Conservation (phyloP, 1,139 yeast species). For the Chernovozyma aurita region DNA sequence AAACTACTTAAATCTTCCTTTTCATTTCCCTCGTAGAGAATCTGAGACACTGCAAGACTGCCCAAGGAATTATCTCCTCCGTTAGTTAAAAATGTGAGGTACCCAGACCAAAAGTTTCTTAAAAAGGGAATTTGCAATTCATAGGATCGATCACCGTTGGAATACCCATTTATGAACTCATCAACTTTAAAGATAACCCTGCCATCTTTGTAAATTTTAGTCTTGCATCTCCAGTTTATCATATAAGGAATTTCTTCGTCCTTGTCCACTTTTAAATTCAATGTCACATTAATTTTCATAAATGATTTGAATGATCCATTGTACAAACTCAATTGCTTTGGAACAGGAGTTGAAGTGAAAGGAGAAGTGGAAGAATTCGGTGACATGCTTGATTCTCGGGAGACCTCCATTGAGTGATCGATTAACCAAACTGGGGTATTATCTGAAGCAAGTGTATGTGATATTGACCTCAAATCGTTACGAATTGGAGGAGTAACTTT, state of each 20-base stretch:
- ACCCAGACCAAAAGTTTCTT: slow-evolving; percentile 39
- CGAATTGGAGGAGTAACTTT: slow-evolving; percentile 1
- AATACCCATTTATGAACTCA: slow-evolving; percentile 36
- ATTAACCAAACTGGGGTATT: slow-evolving; percentile 10
- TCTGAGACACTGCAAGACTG: slow-evolving; percentile 24
- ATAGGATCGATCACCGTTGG: slow-evolving; percentile 13
- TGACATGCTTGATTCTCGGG: slow-evolving; percentile 3
- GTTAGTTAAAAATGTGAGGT: slow-evolving; percentile 30
- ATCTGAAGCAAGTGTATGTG: slow-evolving; percentile 1
- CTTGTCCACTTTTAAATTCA: slow-evolving; percentile 3
- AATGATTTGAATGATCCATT: slow-evolving; percentile 27
- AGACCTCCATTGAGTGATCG: slow-evolving; percentile 3
- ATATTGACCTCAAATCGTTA: slow-evolving; percentile 5
- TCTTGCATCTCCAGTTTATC: slow-evolving; percentile 32
- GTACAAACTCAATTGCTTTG: slow-evolving; percentile 18
- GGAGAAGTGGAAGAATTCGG: slow-evolving; percentile 11
- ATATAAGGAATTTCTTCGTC: slow-evolving; percentile 12
- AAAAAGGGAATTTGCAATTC: slow-evolving; percentile 37
- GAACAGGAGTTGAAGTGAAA: slow-evolving; percentile 10
- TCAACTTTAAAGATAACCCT: slow-evolving; percentile 21
- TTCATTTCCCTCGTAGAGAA: slow-evolving; percentile 19
- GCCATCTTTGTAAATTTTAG: slow-evolving; percentile 25
- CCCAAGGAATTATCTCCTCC: slow-evolving; percentile 28
- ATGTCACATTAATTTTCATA: slow-evolving; percentile 20
- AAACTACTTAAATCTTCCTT: slow-evolving; percentile 3